Conservation (phyloP, 2,329 filamentous ascomycete species). For the Cytospora paraplurivora region DNA sequence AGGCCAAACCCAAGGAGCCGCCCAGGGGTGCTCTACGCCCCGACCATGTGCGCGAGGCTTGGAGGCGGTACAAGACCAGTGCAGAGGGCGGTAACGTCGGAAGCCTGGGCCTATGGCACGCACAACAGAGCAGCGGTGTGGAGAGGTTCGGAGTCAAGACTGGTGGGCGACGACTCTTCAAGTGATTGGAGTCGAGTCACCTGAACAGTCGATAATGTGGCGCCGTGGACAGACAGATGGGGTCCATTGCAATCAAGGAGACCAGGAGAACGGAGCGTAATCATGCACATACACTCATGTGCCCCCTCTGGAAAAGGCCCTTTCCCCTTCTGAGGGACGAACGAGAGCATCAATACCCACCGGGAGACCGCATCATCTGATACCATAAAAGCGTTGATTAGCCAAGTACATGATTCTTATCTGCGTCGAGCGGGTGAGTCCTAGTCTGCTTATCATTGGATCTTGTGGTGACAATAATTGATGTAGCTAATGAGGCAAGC, state of each 20-base stretch:
- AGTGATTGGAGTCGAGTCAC: slow-evolving; percentile 37
- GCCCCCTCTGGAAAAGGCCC: not conserved
- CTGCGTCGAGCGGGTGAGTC: not conserved
- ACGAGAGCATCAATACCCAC: not conserved
- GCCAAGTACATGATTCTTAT: not conserved
- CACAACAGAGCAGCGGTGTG: slow-evolving; percentile 60
- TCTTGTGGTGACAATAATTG: too few relatives aligned
- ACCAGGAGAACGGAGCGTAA: not conserved
- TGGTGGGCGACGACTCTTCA: slow-evolving; percentile 56
- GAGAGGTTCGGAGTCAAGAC: slow-evolving; percentile 61
- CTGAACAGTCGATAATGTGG: not conserved
- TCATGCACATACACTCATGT: not conserved
- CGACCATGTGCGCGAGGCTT: slow-evolving; percentile 74
- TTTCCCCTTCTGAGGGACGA: not conserved
- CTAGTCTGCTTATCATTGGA: too few relatives aligned
- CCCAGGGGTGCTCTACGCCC: slow-evolving; percentile 65
- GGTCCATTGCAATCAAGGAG: not conserved
- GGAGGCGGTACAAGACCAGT: slow-evolving; percentile 66
- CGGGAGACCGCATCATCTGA: not conserved
- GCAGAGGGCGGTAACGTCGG: slow-evolving; percentile 66
- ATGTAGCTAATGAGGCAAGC: too few relatives aligned
- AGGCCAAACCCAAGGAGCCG: slow-evolving; percentile 40
- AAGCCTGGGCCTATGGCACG: slow-evolving; percentile 61
- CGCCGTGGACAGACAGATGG: not conserved
- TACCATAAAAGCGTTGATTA: not conserved